These are phyloP conservation scores for Xylaria digitata DNA, from an alignment of 2,329 filamentous ascomycete species.

Conservation along the genomic window DNA sequence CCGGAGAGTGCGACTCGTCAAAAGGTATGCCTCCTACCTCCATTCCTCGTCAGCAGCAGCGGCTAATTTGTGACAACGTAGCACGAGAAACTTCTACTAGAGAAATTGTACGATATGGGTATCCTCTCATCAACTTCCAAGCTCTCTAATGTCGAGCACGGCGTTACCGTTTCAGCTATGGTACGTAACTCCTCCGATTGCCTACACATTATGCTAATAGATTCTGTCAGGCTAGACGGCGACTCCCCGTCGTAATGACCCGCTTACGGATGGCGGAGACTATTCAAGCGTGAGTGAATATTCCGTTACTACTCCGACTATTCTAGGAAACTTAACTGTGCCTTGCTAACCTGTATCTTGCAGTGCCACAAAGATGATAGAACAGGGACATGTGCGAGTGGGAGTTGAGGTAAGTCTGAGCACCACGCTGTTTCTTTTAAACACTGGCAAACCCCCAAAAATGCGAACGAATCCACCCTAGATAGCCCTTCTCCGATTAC, in stretches of 20 bases:
- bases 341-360: constrained; percentile 9
- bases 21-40: constrained; percentile 57
- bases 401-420: constrained; percentile 76
- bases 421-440: background rate
- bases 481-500: too few relatives aligned
- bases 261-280: constrained; percentile 89
- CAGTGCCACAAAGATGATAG: constrained; percentile 81
- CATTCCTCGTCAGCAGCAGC: background rate
- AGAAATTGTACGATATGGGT: constrained; percentile 94
- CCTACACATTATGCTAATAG: constrained; percentile 12
- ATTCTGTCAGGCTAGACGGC: constrained; percentile 69
- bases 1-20: constrained; percentile 79
- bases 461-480: too few relatives aligned
- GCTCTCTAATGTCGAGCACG: constrained; percentile 82
- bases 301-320: background rate
- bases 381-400: constrained; percentile 92
- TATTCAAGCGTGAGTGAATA: constrained; percentile 68
- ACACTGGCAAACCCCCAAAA: too few relatives aligned
- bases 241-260: constrained; percentile 92
- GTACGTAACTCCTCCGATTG: constrained; percentile 5
- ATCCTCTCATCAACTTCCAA: constrained; percentile 81
- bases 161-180: constrained; percentile 89
- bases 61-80: constrained; percentile 12
- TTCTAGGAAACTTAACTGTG: background rate
- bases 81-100: constrained; percentile 86